phyloP scores from a whole-genome alignment of 352 stramenopile genomes.

The Phytophthora fragariaefolia region DNA sequence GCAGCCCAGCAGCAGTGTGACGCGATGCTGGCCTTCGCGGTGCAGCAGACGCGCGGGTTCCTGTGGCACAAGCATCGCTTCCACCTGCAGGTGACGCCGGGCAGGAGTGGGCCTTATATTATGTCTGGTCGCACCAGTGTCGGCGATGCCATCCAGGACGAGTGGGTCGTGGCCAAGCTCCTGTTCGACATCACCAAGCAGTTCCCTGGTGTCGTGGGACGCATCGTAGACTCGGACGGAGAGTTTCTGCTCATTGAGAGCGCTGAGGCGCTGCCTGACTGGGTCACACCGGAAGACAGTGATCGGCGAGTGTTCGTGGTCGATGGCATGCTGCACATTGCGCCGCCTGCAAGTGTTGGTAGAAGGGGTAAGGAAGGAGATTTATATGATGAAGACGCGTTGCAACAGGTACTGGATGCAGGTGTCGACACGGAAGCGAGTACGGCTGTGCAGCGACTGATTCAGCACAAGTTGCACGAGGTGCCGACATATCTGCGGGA shows the following conservation, averaged over 20 bases:
- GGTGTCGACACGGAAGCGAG: slow-evolving; percentile 36
- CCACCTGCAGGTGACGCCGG: slow-evolving; percentile 34
- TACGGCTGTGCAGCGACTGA: slow-evolving; percentile 47
- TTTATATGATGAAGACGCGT: slow-evolving; percentile 42
- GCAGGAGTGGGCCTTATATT: slow-evolving; percentile 35
- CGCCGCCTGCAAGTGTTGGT: slow-evolving; percentile 22
- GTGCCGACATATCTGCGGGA: slow-evolving; percentile 49
- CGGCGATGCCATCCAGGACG: slow-evolving; percentile 72
- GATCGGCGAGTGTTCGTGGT: slow-evolving; percentile 56
- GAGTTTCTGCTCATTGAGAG: slow-evolving; percentile 85
- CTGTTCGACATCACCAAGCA: slow-evolving; percentile 52
- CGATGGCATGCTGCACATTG: slow-evolving; percentile 52
- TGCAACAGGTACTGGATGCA: slow-evolving; percentile 36
- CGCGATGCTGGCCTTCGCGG: slow-evolving; percentile 34
- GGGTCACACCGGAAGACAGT: slow-evolving; percentile 67
- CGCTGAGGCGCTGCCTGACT: slow-evolving; percentile 69
- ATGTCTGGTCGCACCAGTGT: slow-evolving; percentile 48
- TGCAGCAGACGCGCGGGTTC: slow-evolving; percentile 48
- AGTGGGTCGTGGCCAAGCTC: slow-evolving; percentile 67
- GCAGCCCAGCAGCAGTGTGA: slow-evolving; percentile 23
- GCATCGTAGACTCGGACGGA: slow-evolving; percentile 61
- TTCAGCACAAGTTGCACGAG: slow-evolving; percentile 49
- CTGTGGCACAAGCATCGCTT: slow-evolving; percentile 67
- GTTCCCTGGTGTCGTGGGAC: slow-evolving; percentile 43
- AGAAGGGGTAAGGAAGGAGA: slow-evolving; percentile 16